phyloP scores from a whole-genome alignment of 306 rosid genomes.

The Inga leiocalycina region DNA sequence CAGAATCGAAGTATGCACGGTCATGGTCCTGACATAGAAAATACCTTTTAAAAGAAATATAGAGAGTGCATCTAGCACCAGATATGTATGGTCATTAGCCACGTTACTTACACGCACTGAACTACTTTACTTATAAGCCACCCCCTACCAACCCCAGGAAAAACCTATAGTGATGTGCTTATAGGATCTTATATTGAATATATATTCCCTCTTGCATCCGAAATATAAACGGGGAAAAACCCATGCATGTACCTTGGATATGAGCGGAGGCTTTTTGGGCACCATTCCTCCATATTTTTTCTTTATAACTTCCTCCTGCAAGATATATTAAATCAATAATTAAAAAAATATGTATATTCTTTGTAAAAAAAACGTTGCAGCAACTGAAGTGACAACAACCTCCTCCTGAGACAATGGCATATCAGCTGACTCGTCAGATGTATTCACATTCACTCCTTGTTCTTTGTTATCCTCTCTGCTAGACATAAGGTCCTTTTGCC shows the following conservation, averaged over 20 bases:
- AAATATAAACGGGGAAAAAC: not conserved
- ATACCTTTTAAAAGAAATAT: conserved; percentile 31
- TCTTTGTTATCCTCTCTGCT: conserved; percentile 61
- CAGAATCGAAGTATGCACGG: conserved; percentile 97
- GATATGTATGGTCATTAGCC: conserved; percentile 10
- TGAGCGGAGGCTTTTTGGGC: conserved; percentile 90
- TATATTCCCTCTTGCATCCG: not conserved
- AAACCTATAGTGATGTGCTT: not conserved
- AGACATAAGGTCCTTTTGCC: conserved; percentile 51
- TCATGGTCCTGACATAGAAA: conserved; percentile 81
- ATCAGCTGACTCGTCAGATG: conserved; percentile 40
- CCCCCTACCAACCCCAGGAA: not conserved
- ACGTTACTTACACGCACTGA: conserved; percentile 16
- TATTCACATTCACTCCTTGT: conserved; percentile 46
- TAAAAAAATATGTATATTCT: conserved; percentile 19
- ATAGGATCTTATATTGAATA: not conserved
- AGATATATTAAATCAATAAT: conserved; percentile 39
- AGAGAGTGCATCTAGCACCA: not conserved
- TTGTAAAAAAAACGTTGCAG: not conserved
- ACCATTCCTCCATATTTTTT: conserved; percentile 90
- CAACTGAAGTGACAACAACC: conserved; percentile 40
- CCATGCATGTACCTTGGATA: conserved; percentile 65
- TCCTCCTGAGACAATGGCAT: conserved; percentile 60
- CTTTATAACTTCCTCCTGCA: conserved; percentile 79
- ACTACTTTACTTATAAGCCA: not conserved